A percentile compares a stretch with the other conserved stretches of the same genome.
These are phyloP conservation scores for Limonium bicolor DNA, from an alignment of 148 eudicot species.

Conservation along the genomic window DNA sequence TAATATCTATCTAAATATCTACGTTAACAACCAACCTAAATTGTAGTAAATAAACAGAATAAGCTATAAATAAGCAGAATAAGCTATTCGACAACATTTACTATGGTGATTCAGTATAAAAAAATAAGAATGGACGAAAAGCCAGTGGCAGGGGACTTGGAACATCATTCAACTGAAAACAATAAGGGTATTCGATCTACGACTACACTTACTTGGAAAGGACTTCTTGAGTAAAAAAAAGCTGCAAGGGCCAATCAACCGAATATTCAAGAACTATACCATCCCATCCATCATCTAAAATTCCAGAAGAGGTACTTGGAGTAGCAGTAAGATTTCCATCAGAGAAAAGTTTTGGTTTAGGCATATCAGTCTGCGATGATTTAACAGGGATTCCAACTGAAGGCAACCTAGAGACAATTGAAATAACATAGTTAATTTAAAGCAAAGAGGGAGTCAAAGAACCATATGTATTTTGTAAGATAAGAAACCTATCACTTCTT, in stretches of 20 bases:
- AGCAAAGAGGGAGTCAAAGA: slow-evolving; percentile 5
- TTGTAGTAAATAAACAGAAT: no score
- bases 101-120: background rate
- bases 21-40: no score
- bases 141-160: background rate
- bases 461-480: background rate
- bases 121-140: background rate
- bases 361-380: slow-evolving; percentile 42
- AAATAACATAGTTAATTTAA: no score
- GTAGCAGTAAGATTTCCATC: slow-evolving; percentile 39
- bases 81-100: no score
- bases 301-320: slow-evolving; percentile 31
- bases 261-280: slow-evolving; percentile 87
- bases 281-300: slow-evolving; percentile 90
- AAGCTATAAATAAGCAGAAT: no score
- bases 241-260: slow-evolving; percentile 88
- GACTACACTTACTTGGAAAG: slow-evolving; percentile 64
- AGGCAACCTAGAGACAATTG: slow-evolving; percentile 44
- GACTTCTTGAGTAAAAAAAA: slow-evolving; percentile 90
- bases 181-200: background rate
- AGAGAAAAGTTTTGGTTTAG: slow-evolving; percentile 37
- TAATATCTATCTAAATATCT: no score
- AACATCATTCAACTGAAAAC: no score
- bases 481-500: no score
- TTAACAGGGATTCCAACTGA: slow-evolving; percentile 49